Conservation (phyloP, 2,329 filamentous ascomycete species). For the Exophiala viscosa region DNA sequence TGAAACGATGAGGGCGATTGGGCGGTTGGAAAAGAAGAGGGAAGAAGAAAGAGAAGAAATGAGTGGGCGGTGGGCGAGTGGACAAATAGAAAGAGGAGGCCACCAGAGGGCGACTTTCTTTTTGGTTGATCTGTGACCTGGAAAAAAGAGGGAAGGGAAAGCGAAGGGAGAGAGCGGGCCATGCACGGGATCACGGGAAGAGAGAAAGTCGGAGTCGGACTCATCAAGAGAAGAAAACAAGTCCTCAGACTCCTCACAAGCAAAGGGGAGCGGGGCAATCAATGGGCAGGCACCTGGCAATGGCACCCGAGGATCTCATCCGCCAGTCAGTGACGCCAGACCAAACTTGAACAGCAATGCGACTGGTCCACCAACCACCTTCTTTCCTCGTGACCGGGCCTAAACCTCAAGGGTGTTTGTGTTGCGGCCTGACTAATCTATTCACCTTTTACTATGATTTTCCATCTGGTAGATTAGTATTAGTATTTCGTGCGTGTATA, state of each 20-base stretch:
- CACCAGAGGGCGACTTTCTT: background rate
- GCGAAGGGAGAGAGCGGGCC: too few species aligned
- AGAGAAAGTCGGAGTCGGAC: too few species aligned
- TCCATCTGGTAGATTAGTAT: background rate
- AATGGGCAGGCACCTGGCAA: too few species aligned
- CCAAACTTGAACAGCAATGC: background rate
- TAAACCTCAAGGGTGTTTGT: background rate
- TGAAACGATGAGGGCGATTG: conserved; percentile 24
- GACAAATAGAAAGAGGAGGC: conserved; percentile 4
- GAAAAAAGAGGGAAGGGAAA: too few species aligned
- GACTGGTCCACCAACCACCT: conserved; percentile 12
- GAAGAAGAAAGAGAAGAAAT: conserved; percentile 11
- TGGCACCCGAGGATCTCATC: background rate
- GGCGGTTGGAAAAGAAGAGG: conserved; percentile 16
- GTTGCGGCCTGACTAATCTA: background rate
- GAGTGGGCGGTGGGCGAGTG: conserved; percentile 7
- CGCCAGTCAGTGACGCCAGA: background rate
- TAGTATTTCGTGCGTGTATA: too few species aligned
- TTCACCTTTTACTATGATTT: background rate
- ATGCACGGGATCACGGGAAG: too few species aligned
- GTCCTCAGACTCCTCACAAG: too few species aligned
- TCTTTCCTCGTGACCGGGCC: conserved; percentile 9
- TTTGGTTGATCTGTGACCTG: background rate
- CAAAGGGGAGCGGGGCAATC: too few species aligned
- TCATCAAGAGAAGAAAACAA: too few species aligned